Evolutionary conservation across 108 stramenopile species (phyloP), one percentile per base, ranked within the genome.

Genomic region (Conticribra guillardii): DNA sequence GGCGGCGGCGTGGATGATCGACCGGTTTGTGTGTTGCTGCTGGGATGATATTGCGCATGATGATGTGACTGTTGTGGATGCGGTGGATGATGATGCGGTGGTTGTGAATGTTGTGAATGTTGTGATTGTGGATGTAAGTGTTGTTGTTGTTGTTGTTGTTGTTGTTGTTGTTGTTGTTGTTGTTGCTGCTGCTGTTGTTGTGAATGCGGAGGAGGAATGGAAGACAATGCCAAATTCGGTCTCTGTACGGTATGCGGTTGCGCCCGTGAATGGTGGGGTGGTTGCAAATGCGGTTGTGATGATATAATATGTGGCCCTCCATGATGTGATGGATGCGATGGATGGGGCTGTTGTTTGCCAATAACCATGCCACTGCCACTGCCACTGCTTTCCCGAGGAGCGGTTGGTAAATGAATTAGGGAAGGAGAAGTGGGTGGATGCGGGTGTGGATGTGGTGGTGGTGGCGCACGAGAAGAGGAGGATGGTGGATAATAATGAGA

Each of bases 351-450:
- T 53, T 24, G 52, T 24, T 21, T 24, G 44, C 11, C 23, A 15
- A 24, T 2, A 24, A 24, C 2, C 23, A 24, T 21, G 47, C 47
- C 16, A 45, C 47, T 7, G 29, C 46, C 29, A 62, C 47, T 2
- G 61, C 61, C 26, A 45, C 61, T 26, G 46, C 17, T 49, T 62
- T 62, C 17, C 17, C 14, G 23, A 47, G 61, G 2, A 23, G 19
- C 37, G 44, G 37, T 15, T 19, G n/a, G n/a, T n/a, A n/a, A n/a
- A n/a, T 23, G 14, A 34, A 19, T 21, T 22, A 23, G 7, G 47
- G 61, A 3, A 15, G 61, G 26, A 28, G 27, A 19, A 48, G 17
- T 16, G n/a, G 61, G 0, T 47, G 61, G 52, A 24, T 28, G 29
- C 47, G 47, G 44, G 11, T 15, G 44, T 44, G 44, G 44, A 44